These are phyloP conservation scores for Hanseniaspora uvarum DNA, from an alignment of 1,139 yeast genomes.

Conservation along the genomic window DNA sequence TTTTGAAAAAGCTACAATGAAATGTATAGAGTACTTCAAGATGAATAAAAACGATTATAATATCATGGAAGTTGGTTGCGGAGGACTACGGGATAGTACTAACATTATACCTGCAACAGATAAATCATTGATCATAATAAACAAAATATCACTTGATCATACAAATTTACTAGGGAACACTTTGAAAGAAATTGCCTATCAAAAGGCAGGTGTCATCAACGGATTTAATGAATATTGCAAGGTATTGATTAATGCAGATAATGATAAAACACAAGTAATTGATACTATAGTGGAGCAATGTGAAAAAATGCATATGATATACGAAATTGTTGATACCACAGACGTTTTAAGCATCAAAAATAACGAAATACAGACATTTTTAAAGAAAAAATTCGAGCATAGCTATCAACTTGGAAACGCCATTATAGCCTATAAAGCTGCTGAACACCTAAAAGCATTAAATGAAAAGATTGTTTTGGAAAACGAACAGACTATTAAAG, in stretches of 20 bases:
- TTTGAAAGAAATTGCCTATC: conserved; percentile 51
- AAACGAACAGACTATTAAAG: conserved; percentile 36
- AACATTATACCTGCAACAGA: conserved; percentile 42
- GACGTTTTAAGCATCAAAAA: neutral
- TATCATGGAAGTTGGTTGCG: conserved; percentile 80
- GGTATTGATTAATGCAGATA: conserved; percentile 64
- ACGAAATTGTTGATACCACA: conserved; percentile 29
- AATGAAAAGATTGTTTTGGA: conserved; percentile 28
- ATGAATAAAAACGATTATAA: conserved; percentile 55
- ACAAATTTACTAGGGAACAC: conserved; percentile 62
- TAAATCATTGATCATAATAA: conserved; percentile 59
- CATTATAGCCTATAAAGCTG: conserved; percentile 53
- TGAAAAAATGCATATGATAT: conserved; percentile 23
- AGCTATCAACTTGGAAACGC: conserved; percentile 62
- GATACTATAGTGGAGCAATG: conserved; percentile 33
- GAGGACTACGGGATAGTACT: conserved; percentile 82
- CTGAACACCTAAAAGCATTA: conserved; percentile 33
- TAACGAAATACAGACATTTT: neutral
- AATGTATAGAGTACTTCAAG: conserved; percentile 68
- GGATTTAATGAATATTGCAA: conserved; percentile 35
- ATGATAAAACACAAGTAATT: conserved; percentile 40
- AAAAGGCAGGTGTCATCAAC: conserved; percentile 81
- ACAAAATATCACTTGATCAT: conserved; percentile 81
- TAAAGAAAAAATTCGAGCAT: conserved; percentile 34
- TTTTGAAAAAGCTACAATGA: conserved; percentile 73